Conservation (phyloP, 2,329 filamentous ascomycete genomes). For the Diaporthe destruens region DNA sequence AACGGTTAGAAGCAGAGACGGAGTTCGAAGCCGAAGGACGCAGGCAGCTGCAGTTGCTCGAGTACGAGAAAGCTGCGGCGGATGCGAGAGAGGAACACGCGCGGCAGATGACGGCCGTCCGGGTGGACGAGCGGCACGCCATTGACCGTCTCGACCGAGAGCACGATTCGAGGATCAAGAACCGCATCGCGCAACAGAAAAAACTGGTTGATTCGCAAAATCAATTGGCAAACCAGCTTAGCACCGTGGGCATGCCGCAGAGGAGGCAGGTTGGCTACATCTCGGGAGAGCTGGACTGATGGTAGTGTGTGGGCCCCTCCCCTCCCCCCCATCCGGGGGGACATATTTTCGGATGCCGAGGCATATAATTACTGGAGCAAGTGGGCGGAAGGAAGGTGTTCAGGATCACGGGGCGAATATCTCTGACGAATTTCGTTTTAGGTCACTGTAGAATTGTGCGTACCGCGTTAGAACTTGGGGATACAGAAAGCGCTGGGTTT, state of each 20-base stretch:
- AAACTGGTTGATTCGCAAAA: conserved; percentile 62
- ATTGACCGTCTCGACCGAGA: conserved; percentile 61
- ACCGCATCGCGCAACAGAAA: conserved; percentile 63
- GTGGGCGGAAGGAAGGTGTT: conserved; percentile 8
- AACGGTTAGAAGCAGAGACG: conserved; percentile 59
- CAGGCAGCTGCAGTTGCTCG: conserved; percentile 58
- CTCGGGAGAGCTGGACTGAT: conserved; percentile 63
- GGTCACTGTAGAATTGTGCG: conserved; percentile 8
- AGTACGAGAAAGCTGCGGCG: conserved; percentile 63
- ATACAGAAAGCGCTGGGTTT: conserved; percentile 4
- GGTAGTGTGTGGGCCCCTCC: not conserved
- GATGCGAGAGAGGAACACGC: conserved; percentile 61
- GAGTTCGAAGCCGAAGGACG: conserved; percentile 61
- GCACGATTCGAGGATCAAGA: conserved; percentile 60
- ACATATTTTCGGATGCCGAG: conserved; percentile 6
- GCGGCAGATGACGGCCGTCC: conserved; percentile 62
- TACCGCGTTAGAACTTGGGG: not conserved
- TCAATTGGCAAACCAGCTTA: conserved; percentile 53
- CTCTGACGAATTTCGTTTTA: conserved; percentile 20
- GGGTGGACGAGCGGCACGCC: conserved; percentile 64
- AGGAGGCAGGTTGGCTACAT: conserved; percentile 69
- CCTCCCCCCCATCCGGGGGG: too few species aligned
- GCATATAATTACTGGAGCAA: conserved; percentile 27
- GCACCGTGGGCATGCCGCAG: conserved; percentile 49
- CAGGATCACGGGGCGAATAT: not conserved